Conservation (phyloP, 768 basidiomycete genomes). For the Tremella fuciformis region DNA sequence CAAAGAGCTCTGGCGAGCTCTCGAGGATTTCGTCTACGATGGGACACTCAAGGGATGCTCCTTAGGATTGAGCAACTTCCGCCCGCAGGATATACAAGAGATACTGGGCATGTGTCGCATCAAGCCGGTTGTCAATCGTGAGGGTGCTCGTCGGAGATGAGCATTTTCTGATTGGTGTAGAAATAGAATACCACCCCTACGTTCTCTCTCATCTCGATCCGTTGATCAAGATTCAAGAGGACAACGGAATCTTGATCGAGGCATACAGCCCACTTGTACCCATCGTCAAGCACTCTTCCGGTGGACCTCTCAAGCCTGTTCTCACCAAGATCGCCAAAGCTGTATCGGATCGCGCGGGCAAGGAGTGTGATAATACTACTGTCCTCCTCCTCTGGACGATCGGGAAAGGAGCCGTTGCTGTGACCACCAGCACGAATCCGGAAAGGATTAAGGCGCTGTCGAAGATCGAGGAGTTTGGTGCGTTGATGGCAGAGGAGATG, state of each 20-base stretch:
- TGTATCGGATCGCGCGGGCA: slow-evolving; percentile 17
- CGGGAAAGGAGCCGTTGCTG: slow-evolving; percentile 40
- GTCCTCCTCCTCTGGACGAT: slow-evolving; percentile 45
- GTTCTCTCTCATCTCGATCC: slow-evolving; percentile 40
- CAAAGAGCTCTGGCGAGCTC: slow-evolving; percentile 23
- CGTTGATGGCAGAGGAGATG: slow-evolving; percentile 41
- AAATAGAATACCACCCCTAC: slow-evolving; percentile 49
- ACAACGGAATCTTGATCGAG: slow-evolving; percentile 42
- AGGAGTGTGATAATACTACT: slow-evolving; percentile 24
- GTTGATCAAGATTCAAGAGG: slow-evolving; percentile 31
- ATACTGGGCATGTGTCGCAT: slow-evolving; percentile 37
- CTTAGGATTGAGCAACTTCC: slow-evolving; percentile 48
- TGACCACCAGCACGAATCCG: slow-evolving; percentile 36
- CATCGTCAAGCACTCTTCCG: slow-evolving; percentile 31
- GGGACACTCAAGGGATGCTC: slow-evolving; percentile 23
- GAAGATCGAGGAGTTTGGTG: slow-evolving; percentile 24
- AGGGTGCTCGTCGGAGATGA: not conserved
- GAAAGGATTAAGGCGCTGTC: slow-evolving; percentile 39
- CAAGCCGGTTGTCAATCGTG: slow-evolving; percentile 50
- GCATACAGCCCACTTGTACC: slow-evolving; percentile 47
- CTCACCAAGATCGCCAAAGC: slow-evolving; percentile 36
- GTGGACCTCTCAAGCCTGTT: slow-evolving; percentile 40
- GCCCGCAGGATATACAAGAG: slow-evolving; percentile 44
- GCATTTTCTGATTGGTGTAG: slow-evolving; percentile 4
- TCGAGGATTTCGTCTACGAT: slow-evolving; percentile 28